Evolutionary conservation across 768 basidiomycete genomes (phyloP).

Genomic region (Auriscalpium microsporum): DNA sequence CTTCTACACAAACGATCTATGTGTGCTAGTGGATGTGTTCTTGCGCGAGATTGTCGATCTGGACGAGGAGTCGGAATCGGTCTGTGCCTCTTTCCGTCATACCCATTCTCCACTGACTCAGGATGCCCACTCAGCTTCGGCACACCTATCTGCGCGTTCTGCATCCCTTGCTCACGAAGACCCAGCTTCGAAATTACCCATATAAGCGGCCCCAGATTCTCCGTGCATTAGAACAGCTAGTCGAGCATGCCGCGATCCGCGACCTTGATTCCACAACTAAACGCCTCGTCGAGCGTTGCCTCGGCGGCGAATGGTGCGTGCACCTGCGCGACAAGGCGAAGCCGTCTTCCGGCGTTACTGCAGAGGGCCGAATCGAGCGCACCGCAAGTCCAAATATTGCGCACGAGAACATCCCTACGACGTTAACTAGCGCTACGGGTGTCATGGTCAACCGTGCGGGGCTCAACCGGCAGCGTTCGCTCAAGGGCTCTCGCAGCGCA

Average conservation of each 20-base stretch:
- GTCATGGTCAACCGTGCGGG: slow-evolving; percentile 17
- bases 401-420: slow-evolving; percentile 10
- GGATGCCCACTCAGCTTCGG: slow-evolving; percentile 46
- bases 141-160: slow-evolving; percentile 97
- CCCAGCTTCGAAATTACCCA: slow-evolving; percentile 74
- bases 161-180: slow-evolving; percentile 90
- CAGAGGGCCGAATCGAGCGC: slow-evolving; percentile 15
- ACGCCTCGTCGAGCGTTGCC: slow-evolving; percentile 86
- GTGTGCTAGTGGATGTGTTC: slow-evolving; percentile 95
- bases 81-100: slow-evolving; percentile 30
- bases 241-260: slow-evolving; percentile 64
- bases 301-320: slow-evolving; percentile 81
- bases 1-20: slow-evolving; percentile 96
- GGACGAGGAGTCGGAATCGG: slow-evolving; percentile 90
- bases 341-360: slow-evolving; percentile 6
- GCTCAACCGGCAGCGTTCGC: slow-evolving; percentile 29
- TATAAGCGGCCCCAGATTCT: slow-evolving; percentile 93
- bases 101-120: not conserved
- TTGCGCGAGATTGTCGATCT: slow-evolving; percentile 88
- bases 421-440: slow-evolving; percentile 22
- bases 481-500: slow-evolving; percentile 61
- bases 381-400: slow-evolving; percentile 18
- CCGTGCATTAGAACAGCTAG: slow-evolving; percentile 68
- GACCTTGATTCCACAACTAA: slow-evolving; percentile 83
- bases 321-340: slow-evolving; percentile 38